A percentile compares a stretch with the other conserved stretches of the same genome.
phyloP scores from a whole-genome alignment of 768 basidiomycete species.

The Xerocomus brunneocitrinus region DNA sequence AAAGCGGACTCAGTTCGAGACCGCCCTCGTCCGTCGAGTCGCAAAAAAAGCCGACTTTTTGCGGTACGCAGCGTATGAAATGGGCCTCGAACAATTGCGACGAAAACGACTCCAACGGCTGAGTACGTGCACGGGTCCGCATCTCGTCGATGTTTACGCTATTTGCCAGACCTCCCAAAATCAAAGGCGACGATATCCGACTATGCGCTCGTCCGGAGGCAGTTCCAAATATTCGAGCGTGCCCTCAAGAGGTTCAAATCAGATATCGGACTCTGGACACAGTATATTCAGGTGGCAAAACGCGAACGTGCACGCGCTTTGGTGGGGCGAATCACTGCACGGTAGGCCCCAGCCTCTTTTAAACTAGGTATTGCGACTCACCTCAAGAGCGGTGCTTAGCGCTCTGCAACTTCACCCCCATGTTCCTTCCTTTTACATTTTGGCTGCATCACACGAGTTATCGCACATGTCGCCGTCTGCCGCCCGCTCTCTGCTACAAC shows the following conservation, averaged over 20 bases:
- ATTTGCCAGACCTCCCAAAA: conserved; percentile 28
- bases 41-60: conserved; percentile 86
- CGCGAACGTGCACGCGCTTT: conserved; percentile 73
- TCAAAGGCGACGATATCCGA: conserved; percentile 65
- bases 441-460: conserved; percentile 82
- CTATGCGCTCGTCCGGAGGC: conserved; percentile 78
- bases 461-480: conserved; percentile 68
- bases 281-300: conserved; percentile 84
- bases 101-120: conserved; percentile 69
- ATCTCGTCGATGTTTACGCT: not conserved
- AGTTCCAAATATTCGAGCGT: conserved; percentile 88
- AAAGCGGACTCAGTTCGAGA: conserved; percentile 80
- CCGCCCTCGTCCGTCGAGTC: conserved; percentile 73
- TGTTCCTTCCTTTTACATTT: conserved; percentile 71
- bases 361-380: conserved; percentile 4
- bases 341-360: conserved; percentile 41
- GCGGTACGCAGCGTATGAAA: conserved; percentile 90
- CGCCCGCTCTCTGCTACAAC: conserved; percentile 78
- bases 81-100: conserved; percentile 77
- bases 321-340: conserved; percentile 77
- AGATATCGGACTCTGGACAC: conserved; percentile 83
- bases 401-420: conserved; percentile 86
- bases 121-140: conserved; percentile 41
- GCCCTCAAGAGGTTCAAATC: conserved; percentile 85
- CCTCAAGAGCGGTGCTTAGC: conserved; percentile 33